Percentiles rank a stretch among this genome's conserved stretches.
Evolutionary conservation across 805 yeast genomes (phyloP).

Genomic region (Ogataea henricii): DNA sequence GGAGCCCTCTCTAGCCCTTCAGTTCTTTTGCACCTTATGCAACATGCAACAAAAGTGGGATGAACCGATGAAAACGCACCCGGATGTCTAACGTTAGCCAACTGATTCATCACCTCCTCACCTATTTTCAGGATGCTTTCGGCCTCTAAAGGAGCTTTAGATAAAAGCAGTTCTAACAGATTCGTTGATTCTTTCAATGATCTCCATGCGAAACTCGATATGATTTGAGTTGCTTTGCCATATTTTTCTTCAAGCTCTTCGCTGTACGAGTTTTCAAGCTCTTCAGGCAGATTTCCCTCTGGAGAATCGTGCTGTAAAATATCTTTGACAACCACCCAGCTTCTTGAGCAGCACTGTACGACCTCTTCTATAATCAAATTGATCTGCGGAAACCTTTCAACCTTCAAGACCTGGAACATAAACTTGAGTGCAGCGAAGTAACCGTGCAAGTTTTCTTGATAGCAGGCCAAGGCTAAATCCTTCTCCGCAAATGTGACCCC

Average conservation of each 20-base stretch:
- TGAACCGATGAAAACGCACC: constrained; percentile 91
- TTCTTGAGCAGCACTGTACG: constrained; percentile 10
- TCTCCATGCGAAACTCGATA: constrained; percentile 78
- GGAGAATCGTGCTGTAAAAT: constrained; percentile 70
- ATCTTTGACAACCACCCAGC: constrained; percentile 49
- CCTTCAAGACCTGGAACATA: constrained; percentile 29
- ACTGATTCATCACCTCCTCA: constrained; percentile 59
- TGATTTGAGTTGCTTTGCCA: constrained; percentile 45
- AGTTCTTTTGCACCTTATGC: constrained; percentile 50
- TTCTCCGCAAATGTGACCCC: constrained; percentile 37
- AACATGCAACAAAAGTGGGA: constrained; percentile 73
- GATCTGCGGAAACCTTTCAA: constrained; percentile 7
- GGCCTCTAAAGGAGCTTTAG: constrained; percentile 33
- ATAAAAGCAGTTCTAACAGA: constrained; percentile 50
- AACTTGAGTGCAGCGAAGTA: constrained; percentile 59
- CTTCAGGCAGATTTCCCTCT: constrained; percentile 60
- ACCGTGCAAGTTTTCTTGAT: constrained; percentile 64
- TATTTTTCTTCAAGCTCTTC: constrained; percentile 35
- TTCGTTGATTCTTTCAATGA: constrained; percentile 73
- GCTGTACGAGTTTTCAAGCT: constrained; percentile 39
- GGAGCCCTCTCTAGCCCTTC: constrained; percentile 43
- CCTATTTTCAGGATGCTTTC: constrained; percentile 44
- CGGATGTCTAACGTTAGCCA: constrained; percentile 77
- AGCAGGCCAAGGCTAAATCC: constrained; percentile 46
- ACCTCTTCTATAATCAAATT: constrained; percentile 12